Percentiles rank a stretch among this genome's conserved stretches.
Evolutionary conservation across 129 eudicot genomes (phyloP).

Genomic region (Scalesia atractyloides): DNA sequence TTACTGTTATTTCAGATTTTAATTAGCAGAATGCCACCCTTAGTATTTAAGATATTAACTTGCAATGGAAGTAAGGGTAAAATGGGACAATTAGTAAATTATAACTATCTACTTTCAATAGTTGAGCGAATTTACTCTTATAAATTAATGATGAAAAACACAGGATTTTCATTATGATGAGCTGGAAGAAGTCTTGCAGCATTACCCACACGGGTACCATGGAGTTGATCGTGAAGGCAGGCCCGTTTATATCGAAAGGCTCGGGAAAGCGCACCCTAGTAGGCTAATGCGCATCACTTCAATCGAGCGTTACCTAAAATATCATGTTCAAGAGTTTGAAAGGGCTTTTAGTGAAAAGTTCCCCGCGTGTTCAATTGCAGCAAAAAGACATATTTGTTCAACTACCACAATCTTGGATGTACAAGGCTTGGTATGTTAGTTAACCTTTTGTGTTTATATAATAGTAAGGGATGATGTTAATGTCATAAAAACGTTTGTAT

Average conservation of each 20-base stretch:
- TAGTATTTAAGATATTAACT: neutral
- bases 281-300: slow-evolving; percentile 80
- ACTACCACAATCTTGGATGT: slow-evolving; percentile 90
- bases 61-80: neutral
- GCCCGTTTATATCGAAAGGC: slow-evolving; percentile 93
- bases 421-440: slow-evolving; percentile 85
- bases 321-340: slow-evolving; percentile 93
- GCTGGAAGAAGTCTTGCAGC: slow-evolving; percentile 80
- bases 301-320: slow-evolving; percentile 66
- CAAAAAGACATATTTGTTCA: slow-evolving; percentile 77
- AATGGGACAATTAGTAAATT: neutral
- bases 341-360: slow-evolving; percentile 76
- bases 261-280: slow-evolving; percentile 83
- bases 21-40: neutral
- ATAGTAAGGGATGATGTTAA: slow-evolving; percentile 4
- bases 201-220: slow-evolving; percentile 96
- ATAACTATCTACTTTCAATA: neutral
- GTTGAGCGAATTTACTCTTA: neutral
- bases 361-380: slow-evolving; percentile 94
- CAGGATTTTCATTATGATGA: slow-evolving; percentile 85
- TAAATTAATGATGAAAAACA: neutral
- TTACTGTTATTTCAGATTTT: slow-evolving; percentile 2
- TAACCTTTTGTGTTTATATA: neutral
- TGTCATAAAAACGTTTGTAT: neutral
- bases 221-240: slow-evolving; percentile 95